These are phyloP conservation scores for Paraurostyla sp. DNA, from an alignment of 73 alveolate genomes.

Conservation along the genomic window DNA sequence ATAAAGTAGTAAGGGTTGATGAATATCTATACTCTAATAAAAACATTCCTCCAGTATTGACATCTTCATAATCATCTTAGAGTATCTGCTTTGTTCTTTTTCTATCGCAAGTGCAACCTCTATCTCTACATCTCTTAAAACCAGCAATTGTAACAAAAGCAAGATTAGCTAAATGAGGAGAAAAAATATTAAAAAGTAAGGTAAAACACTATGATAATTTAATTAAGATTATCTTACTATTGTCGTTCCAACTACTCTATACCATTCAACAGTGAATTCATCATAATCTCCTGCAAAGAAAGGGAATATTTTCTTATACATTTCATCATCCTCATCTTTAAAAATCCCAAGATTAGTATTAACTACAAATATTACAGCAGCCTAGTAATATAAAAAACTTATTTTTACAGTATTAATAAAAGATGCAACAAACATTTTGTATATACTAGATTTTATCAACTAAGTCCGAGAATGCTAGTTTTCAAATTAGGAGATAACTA, in stretches of 20 bases:
- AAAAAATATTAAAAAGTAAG: constrained; percentile 40
- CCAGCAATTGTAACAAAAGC: not conserved
- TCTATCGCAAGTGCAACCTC: constrained; percentile 61
- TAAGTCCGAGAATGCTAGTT: constrained; percentile 45
- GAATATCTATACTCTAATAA: constrained; percentile 71
- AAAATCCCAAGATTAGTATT: constrained; percentile 48
- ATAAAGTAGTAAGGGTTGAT: constrained; percentile 53
- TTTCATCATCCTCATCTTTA: no score
- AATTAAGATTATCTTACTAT: constrained; percentile 8
- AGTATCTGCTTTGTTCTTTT: constrained; percentile 53
- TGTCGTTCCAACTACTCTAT: constrained; percentile 66
- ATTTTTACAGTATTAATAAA: constrained; percentile 66
- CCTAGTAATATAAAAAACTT: not conserved
- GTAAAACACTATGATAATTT: constrained; percentile 25
- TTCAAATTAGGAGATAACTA: constrained; percentile 70
- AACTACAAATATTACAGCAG: constrained; percentile 57
- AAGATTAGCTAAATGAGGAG: constrained; percentile 69
- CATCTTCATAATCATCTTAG: constrained; percentile 67
- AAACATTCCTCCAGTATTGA: constrained; percentile 73
- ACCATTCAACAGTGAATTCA: constrained; percentile 73
- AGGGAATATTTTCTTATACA: constrained; percentile 45
- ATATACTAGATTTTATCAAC: constrained; percentile 50
- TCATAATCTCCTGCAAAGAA: constrained; percentile 65
- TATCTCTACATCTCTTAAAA: constrained; percentile 18
- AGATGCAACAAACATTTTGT: constrained; percentile 74